phyloP scores from a whole-genome alignment of 129 eudicot genomes.

The Chrysanthemum seticuspe region DNA sequence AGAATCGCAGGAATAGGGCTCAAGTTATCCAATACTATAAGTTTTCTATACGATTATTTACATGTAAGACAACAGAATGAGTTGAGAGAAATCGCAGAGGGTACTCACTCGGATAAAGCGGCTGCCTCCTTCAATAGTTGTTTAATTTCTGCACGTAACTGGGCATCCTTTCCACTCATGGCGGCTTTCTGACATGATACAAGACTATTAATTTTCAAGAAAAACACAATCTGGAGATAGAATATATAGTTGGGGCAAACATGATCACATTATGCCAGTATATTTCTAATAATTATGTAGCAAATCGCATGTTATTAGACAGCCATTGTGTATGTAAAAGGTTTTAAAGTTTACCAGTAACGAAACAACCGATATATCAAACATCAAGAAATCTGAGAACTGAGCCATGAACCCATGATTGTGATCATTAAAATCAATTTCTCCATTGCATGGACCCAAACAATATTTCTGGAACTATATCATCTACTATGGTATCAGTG shows the following conservation, averaged over 20 bases:
- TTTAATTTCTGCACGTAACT: constrained; percentile 72
- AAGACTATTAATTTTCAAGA: neutral
- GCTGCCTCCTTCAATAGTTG: constrained; percentile 71
- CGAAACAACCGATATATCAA: neutral
- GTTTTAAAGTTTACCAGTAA: neutral
- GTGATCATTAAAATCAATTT: no score
- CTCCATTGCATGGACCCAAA: no score
- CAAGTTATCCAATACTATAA: neutral
- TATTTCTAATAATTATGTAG: neutral
- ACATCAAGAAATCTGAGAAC: constrained; percentile 5
- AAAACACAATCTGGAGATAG: constrained; percentile 4
- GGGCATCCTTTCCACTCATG: constrained; percentile 35
- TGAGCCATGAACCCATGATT: neutral
- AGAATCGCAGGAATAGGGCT: neutral
- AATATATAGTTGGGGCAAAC: neutral
- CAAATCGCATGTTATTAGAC: constrained; percentile 13
- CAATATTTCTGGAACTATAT: no score
- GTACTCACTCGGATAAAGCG: constrained; percentile 66
- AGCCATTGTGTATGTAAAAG: neutral
- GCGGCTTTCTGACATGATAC: constrained; percentile 49
- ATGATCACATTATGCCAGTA: neutral
- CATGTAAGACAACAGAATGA: neutral
- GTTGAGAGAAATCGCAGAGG: constrained; percentile 15
- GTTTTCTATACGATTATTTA: neutral
- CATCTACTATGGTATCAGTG: no score